These are phyloP conservation scores for Nyctanthes arbortristis DNA, from an alignment of 257 asterid genomes.

Conservation along the genomic window DNA sequence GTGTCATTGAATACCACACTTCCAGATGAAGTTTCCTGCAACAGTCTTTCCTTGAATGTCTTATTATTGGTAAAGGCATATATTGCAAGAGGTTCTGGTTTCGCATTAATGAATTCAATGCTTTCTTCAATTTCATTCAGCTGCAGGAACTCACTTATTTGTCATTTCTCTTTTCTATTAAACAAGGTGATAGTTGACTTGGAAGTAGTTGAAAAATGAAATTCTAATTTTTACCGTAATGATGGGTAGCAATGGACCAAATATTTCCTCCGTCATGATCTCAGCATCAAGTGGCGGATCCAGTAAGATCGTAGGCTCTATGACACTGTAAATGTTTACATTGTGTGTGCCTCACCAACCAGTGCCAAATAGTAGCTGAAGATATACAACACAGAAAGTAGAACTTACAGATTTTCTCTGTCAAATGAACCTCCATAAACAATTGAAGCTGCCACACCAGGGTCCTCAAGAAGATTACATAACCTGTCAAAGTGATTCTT, in stretches of 20 bases:
- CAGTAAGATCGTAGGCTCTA: too few species aligned
- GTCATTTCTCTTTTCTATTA: not conserved
- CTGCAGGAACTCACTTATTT: constrained; percentile 41
- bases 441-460: constrained; percentile 16
- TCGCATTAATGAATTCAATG: constrained; percentile 65
- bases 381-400: not conserved
- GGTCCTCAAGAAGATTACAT: constrained; percentile 56
- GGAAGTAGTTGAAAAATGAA: not conserved
- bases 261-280: too few species aligned
- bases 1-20: constrained; percentile 79
- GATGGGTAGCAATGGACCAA: too few species aligned
- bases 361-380: too few species aligned
- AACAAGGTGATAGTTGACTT: too few species aligned
- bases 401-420: too few species aligned
- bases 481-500: too few species aligned
- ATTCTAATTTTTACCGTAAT: not conserved
- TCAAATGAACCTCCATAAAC: constrained; percentile 3
- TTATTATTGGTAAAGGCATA: constrained; percentile 78
- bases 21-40: constrained; percentile 87
- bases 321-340: not conserved
- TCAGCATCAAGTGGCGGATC: too few species aligned
- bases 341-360: too few species aligned
- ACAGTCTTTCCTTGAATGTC: constrained; percentile 50
- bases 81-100: constrained; percentile 75
- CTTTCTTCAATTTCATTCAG: constrained; percentile 76